A percentile compares a stretch with the other conserved stretches of the same genome.
phyloP scores from a whole-genome alignment of 2,329 filamentous ascomycete species.

The Ceratocystis diversiconidia region DNA sequence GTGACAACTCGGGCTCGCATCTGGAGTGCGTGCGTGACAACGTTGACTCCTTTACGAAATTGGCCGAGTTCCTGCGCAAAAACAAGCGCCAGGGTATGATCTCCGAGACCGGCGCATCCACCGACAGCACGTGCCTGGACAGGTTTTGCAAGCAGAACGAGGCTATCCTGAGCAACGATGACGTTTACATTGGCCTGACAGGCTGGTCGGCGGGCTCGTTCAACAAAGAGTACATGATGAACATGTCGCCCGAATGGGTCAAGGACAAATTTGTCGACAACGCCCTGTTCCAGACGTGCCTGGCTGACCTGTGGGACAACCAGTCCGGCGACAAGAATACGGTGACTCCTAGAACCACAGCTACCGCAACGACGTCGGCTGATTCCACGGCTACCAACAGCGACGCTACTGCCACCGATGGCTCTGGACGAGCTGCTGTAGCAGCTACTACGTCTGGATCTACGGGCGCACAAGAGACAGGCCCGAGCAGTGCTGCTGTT shows the following conservation, averaged over 20 bases:
- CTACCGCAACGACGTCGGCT: neutral
- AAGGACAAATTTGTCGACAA: slow-evolving; percentile 19
- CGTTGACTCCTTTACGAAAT: slow-evolving; percentile 32
- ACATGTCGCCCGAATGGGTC: slow-evolving; percentile 29
- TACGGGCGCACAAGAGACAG: neutral
- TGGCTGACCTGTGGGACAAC: slow-evolving; percentile 20
- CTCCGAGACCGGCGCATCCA: slow-evolving; percentile 35
- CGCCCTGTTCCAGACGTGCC: slow-evolving; percentile 22
- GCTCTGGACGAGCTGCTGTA: neutral
- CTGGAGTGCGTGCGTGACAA: slow-evolving; percentile 40
- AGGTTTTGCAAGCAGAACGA: slow-evolving; percentile 34
- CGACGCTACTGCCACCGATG: neutral
- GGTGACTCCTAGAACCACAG: neutral
- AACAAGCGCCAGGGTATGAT: slow-evolving; percentile 32
- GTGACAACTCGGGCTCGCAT: slow-evolving; percentile 40
- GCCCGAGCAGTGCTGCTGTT: neutral
- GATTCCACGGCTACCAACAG: neutral
- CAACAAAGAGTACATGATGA: slow-evolving; percentile 29
- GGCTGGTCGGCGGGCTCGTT: slow-evolving; percentile 35
- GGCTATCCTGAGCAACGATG: slow-evolving; percentile 33
- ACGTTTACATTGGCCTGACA: slow-evolving; percentile 34
- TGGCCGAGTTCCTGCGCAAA: slow-evolving; percentile 33
- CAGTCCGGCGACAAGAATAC: neutral
- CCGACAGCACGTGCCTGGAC: slow-evolving; percentile 28
- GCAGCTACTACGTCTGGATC: neutral